These are phyloP conservation scores for Fusarium sp. DNA, from an alignment of 2,329 filamentous ascomycete species.

Conservation along the genomic window DNA sequence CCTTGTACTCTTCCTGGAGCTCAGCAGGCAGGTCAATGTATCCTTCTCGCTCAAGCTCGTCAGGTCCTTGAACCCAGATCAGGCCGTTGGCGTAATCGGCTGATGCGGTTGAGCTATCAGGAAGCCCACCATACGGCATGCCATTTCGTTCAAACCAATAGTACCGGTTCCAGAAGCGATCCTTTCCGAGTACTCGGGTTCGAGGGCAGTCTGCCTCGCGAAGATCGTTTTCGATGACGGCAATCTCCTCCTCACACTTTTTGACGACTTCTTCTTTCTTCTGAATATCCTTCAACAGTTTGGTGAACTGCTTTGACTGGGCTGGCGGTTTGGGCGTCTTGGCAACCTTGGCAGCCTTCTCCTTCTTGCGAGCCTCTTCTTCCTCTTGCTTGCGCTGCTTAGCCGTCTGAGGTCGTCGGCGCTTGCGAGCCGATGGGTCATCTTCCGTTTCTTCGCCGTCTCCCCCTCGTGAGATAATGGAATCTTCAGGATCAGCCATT, in stretches of 20 bases:
- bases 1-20: slow-evolving; percentile 77
- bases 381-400: slow-evolving; percentile 81
- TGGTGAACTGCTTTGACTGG: slow-evolving; percentile 88
- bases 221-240: slow-evolving; percentile 86
- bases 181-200: slow-evolving; percentile 88
- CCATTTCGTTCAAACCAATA: slow-evolving; percentile 99
- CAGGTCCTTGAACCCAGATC: slow-evolving; percentile 95
- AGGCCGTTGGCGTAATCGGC: slow-evolving; percentile 94
- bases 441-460: slow-evolving; percentile 79
- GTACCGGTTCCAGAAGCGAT: slow-evolving; percentile 97
- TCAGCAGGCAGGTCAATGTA: slow-evolving; percentile 82
- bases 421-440: slow-evolving; percentile 63
- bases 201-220: slow-evolving; percentile 93
- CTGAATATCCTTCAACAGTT: slow-evolving; percentile 87
- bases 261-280: slow-evolving; percentile 84
- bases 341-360: slow-evolving; percentile 70
- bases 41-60: slow-evolving; percentile 84
- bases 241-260: slow-evolving; percentile 86
- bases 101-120: slow-evolving; percentile 84
- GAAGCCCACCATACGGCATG: slow-evolving; percentile 93
- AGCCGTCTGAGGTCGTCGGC: slow-evolving; percentile 67
- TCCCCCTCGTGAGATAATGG: slow-evolving; percentile 62
- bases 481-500: slow-evolving; percentile 71
- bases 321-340: slow-evolving; percentile 73
- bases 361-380: slow-evolving; percentile 69